These are phyloP conservation scores for Blastomyces silverae DNA, from an alignment of 2,329 filamentous ascomycete species.

Conservation along the genomic window DNA sequence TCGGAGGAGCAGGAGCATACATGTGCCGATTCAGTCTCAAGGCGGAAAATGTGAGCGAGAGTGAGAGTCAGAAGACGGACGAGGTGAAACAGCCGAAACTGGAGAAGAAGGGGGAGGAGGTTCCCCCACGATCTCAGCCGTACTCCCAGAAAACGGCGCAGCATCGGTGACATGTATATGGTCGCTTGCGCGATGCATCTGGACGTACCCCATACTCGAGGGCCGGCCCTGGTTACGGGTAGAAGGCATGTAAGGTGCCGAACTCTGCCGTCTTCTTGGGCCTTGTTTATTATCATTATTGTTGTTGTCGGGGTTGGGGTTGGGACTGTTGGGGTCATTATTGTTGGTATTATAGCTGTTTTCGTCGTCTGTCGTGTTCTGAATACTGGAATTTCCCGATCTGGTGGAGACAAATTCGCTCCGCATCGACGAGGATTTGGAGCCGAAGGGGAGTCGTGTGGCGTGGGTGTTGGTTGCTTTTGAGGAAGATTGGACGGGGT, in stretches of 20 bases:
- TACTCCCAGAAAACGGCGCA: conserved; percentile 36
- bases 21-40: neutral
- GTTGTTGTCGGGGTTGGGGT: neutral
- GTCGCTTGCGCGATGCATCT: conserved; percentile 44
- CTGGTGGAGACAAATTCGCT: conserved; percentile 34
- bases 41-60: neutral
- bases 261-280: conserved; percentile 17
- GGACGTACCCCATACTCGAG: conserved; percentile 47
- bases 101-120: conserved; percentile 22
- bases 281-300: conserved; percentile 14
- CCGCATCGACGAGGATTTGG: conserved; percentile 32
- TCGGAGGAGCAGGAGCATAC: neutral
- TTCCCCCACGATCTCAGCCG: conserved; percentile 42
- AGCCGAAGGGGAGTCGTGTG: conserved; percentile 40
- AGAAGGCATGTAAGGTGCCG: conserved; percentile 18
- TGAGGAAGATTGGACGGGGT: conserved; percentile 15
- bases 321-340: conserved; percentile 9
- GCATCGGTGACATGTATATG: conserved; percentile 42
- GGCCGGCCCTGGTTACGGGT: conserved; percentile 34
- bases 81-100: conserved; percentile 12
- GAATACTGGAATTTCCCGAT: conserved; percentile 37
- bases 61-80: neutral
- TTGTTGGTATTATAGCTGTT: neutral
- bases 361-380: conserved; percentile 27
- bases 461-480: conserved; percentile 21